Evolutionary conservation across 768 basidiomycete genomes (phyloP).

Genomic region (Trametes maxima): DNA sequence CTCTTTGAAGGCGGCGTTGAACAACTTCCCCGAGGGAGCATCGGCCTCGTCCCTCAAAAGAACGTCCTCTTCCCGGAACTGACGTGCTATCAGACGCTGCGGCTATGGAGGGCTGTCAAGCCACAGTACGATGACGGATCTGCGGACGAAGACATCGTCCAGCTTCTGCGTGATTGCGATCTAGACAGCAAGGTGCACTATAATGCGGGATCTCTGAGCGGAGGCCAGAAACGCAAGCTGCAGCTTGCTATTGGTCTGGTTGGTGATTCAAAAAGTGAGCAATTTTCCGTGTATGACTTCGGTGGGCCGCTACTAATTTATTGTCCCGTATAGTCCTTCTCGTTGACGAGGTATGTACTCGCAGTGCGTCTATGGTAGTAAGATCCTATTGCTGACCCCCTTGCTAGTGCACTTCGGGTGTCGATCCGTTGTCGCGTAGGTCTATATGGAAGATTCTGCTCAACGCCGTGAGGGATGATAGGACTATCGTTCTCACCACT

Average conservation of each 20-base stretch:
- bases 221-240: slow-evolving; percentile 82
- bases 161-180: slow-evolving; percentile 74
- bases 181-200: slow-evolving; percentile 65
- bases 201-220: slow-evolving; percentile 67
- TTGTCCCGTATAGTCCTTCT: slow-evolving; percentile 22
- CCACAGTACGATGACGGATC: slow-evolving; percentile 28
- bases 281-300: neutral
- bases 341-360: slow-evolving; percentile 29
- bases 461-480: slow-evolving; percentile 62
- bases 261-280: slow-evolving; percentile 71
- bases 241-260: slow-evolving; percentile 79
- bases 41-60: slow-evolving; percentile 85
- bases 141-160: slow-evolving; percentile 59
- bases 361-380: neutral
- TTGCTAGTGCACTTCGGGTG: slow-evolving; percentile 66
- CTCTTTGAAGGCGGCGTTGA: slow-evolving; percentile 53
- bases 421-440: slow-evolving; percentile 78
- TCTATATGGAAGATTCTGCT: slow-evolving; percentile 72
- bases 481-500: slow-evolving; percentile 77
- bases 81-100: slow-evolving; percentile 72
- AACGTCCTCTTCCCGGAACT: slow-evolving; percentile 82
- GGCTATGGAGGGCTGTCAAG: slow-evolving; percentile 75
- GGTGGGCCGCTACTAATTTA: neutral
- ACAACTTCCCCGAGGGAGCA: slow-evolving; percentile 59
- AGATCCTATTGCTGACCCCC: neutral